These are phyloP conservation scores for Phytopythium oedochilum DNA, from an alignment of 352 stramenopile genomes.

Conservation along the genomic window DNA sequence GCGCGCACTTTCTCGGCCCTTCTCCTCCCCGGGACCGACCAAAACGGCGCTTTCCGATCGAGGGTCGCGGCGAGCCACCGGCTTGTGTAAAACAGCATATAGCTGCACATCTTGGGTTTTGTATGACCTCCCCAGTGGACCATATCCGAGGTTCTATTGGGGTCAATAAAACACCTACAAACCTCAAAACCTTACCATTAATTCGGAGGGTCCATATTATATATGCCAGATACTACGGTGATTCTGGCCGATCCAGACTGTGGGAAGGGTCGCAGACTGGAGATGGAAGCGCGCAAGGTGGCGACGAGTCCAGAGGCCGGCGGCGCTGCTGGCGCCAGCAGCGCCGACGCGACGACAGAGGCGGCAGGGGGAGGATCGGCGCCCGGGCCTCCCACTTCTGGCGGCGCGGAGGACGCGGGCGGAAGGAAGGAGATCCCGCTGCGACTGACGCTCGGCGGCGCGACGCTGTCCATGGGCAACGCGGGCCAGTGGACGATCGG, in stretches of 20 bases:
- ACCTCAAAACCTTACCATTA: constrained; percentile 6
- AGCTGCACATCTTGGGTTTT: no score
- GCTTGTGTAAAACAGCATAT: no score
- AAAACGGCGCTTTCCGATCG: not conserved
- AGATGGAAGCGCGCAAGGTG: constrained; percentile 4
- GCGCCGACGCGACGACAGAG: not conserved
- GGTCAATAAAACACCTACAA: no score
- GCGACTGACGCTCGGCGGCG: constrained; percentile 43
- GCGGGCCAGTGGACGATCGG: constrained; percentile 63
- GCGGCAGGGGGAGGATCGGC: not conserved
- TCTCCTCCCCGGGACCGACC: not conserved
- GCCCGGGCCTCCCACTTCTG: not conserved
- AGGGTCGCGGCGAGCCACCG: not conserved
- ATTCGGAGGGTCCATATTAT: not conserved
- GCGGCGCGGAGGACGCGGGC: constrained; percentile 3
- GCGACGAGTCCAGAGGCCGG: constrained; percentile 2
- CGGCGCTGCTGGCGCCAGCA: not conserved
- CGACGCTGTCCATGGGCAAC: constrained; percentile 37
- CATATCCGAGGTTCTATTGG: no score
- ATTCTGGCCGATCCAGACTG: not conserved
- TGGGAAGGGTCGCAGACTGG: not conserved
- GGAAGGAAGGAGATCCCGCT: constrained; percentile 58
- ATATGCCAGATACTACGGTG: not conserved
- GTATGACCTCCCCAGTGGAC: no score
- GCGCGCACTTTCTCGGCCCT: not conserved